Conservation (phyloP, 2,329 filamentous ascomycete species). For the Rhexocercosporidium sp. region DNA sequence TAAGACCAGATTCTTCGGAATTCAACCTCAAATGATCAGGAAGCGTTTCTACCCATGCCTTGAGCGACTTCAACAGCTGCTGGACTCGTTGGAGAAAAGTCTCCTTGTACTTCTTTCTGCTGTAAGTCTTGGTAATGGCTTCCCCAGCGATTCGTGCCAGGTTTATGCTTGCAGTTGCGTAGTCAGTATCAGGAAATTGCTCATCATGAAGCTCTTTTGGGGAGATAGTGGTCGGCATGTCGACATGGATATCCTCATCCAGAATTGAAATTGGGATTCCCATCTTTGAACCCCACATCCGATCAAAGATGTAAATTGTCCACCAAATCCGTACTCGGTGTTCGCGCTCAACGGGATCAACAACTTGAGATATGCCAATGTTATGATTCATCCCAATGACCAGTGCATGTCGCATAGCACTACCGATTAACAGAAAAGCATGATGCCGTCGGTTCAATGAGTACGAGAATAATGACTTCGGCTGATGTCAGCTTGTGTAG, state of each 20-base stretch:
- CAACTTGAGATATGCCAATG: slow-evolving; percentile 45
- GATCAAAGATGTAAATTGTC: slow-evolving; percentile 49
- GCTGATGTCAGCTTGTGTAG: background rate
- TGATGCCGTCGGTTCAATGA: slow-evolving; percentile 51
- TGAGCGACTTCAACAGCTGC: slow-evolving; percentile 43
- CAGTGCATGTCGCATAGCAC: slow-evolving; percentile 49
- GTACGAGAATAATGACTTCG: slow-evolving; percentile 51
- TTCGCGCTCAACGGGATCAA: slow-evolving; percentile 42
- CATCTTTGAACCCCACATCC: slow-evolving; percentile 47
- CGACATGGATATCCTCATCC: slow-evolving; percentile 48
- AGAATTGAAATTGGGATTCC: slow-evolving; percentile 46
- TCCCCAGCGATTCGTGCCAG: slow-evolving; percentile 45
- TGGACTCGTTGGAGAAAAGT: slow-evolving; percentile 47
- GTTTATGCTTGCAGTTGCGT: slow-evolving; percentile 46
- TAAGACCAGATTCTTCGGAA: slow-evolving; percentile 37
- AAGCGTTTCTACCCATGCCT: slow-evolving; percentile 45
- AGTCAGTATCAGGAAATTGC: slow-evolving; percentile 46
- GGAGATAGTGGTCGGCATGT: slow-evolving; percentile 46
- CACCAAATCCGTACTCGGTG: slow-evolving; percentile 50
- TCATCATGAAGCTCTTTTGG: slow-evolving; percentile 33
- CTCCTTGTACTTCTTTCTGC: slow-evolving; percentile 39
- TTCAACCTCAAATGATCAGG: slow-evolving; percentile 43
- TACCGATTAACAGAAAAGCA: slow-evolving; percentile 50
- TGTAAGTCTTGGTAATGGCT: slow-evolving; percentile 35
- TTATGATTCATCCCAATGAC: slow-evolving; percentile 48